A percentile compares a stretch with the other conserved stretches of the same genome.
These are phyloP conservation scores for Nissolia schottii DNA, from an alignment of 306 rosid genomes.

Conservation along the genomic window DNA sequence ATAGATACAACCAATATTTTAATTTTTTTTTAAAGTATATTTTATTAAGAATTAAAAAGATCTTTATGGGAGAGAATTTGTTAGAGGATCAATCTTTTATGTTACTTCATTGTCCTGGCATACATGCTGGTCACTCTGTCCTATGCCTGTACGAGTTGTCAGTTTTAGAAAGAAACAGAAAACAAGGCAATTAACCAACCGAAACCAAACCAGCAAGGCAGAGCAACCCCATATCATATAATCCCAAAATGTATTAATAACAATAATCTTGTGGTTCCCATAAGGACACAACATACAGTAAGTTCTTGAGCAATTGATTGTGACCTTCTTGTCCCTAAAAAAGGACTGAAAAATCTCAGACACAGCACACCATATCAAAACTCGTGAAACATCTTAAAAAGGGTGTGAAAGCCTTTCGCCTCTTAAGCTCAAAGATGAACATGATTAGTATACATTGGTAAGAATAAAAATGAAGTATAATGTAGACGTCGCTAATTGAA, in stretches of 20 bases:
- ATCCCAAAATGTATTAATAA: not conserved
- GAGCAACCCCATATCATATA: not conserved
- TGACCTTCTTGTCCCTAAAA: not conserved
- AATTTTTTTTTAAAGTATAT: too few species aligned
- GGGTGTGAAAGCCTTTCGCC: not conserved
- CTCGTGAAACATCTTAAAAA: conserved; percentile 29
- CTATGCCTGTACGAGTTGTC: not conserved
- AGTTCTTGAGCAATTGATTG: not conserved
- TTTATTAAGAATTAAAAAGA: too few species aligned
- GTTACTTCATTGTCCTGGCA: not conserved
- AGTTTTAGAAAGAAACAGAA: not conserved
- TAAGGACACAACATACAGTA: not conserved
- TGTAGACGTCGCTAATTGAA: not conserved
- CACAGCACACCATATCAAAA: not conserved
- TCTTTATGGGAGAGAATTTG: too few species aligned
- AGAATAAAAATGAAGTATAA: too few species aligned
- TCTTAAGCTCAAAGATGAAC: not conserved
- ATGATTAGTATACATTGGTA: too few species aligned
- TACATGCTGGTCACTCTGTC: not conserved
- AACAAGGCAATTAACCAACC: not conserved
- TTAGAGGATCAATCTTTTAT: too few species aligned
- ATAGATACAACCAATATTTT: too few species aligned
- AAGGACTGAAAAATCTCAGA: conserved; percentile 1
- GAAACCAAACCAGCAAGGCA: not conserved
- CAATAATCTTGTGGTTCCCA: conserved; percentile 20